A percentile compares a stretch with the other conserved stretches of the same genome.
Conservation (phyloP, 306 rosid species). For the Medicago ruthenica region DNA sequence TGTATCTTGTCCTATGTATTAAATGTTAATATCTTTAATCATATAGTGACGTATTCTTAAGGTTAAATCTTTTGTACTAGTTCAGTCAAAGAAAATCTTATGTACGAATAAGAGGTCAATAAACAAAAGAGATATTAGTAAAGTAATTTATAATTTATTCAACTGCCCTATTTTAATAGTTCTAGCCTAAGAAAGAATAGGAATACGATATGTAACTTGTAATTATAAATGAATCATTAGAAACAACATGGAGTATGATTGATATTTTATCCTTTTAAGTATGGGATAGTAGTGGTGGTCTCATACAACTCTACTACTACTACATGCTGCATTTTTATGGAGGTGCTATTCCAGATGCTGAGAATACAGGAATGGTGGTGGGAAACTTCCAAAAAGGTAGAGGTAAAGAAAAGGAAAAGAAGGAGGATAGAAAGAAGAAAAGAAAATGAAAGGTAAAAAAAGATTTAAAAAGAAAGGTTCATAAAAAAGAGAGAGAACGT, state of each 20-base stretch:
- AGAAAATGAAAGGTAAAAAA: conserved; percentile 48
- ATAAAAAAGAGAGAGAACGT: conserved; percentile 47
- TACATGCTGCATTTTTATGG: conserved; percentile 30
- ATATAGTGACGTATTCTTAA: not conserved
- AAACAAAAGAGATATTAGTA: not conserved
- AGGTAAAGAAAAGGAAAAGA: conserved; percentile 42
- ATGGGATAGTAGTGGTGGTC: conserved; percentile 20
- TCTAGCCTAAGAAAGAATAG: not conserved
- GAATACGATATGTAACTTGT: not conserved
- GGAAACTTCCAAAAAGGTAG: conserved; percentile 83
- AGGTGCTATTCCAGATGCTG: conserved; percentile 35
- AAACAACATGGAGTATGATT: not conserved
- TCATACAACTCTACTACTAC: not conserved
- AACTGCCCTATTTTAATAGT: not conserved
- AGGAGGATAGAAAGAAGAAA: conserved; percentile 2
- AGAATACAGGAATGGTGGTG: conserved; percentile 50
- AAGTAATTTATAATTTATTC: not conserved
- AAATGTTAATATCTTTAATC: too few relatives aligned
- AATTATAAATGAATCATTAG: conserved; percentile 16
- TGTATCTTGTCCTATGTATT: too few relatives aligned
- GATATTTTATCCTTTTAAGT: not conserved
- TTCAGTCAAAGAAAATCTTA: not conserved
- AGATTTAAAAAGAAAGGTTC: conserved; percentile 56
- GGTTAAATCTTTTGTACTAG: conserved; percentile 3
- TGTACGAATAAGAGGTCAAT: not conserved